Conservation (phyloP, 179 eudicot genomes). For the Silene vulgaris region DNA sequence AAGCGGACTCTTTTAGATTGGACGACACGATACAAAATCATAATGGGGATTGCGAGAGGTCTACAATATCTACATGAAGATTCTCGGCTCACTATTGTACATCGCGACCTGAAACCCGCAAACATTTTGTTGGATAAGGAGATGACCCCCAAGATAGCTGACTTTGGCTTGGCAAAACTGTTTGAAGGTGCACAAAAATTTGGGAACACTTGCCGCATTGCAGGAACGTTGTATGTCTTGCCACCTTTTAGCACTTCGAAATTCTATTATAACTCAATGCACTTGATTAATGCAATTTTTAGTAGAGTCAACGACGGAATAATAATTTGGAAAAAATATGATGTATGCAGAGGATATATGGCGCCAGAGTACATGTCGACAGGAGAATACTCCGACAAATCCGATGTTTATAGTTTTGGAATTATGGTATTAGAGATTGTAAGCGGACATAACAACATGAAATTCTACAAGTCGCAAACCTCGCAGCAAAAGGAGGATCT, state of each 20-base stretch:
- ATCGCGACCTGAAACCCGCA: conserved; percentile 42
- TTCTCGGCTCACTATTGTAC: conserved; percentile 43
- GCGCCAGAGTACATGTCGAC: conserved; percentile 31
- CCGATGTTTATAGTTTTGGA: conserved; percentile 25
- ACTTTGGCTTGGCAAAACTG: conserved; percentile 36
- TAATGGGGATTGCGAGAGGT: conserved; percentile 30
- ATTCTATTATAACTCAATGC: no score
- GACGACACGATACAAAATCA: conserved; percentile 27
- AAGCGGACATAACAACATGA: conserved; percentile 1
- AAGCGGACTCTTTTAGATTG: conserved; percentile 23
- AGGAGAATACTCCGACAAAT: conserved; percentile 25
- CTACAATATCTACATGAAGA: conserved; percentile 43
- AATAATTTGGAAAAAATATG: no score
- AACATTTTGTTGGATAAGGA: conserved; percentile 34
- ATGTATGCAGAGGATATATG: conserved; percentile 35
- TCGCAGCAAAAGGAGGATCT: conserved; percentile 18
- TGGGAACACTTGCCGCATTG: conserved; percentile 26
- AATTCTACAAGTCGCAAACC: conserved; percentile 11
- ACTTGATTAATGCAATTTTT: no score
- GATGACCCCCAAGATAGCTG: conserved; percentile 37
- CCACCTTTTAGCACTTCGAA: neutral
- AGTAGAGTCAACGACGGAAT: no score
- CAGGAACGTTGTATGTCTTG: conserved; percentile 25
- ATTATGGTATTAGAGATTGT: neutral
- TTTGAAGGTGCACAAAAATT: conserved; percentile 32